phyloP scores from a whole-genome alignment of 2,329 filamentous ascomycete genomes.

The Rhynchosporium agropyri region DNA sequence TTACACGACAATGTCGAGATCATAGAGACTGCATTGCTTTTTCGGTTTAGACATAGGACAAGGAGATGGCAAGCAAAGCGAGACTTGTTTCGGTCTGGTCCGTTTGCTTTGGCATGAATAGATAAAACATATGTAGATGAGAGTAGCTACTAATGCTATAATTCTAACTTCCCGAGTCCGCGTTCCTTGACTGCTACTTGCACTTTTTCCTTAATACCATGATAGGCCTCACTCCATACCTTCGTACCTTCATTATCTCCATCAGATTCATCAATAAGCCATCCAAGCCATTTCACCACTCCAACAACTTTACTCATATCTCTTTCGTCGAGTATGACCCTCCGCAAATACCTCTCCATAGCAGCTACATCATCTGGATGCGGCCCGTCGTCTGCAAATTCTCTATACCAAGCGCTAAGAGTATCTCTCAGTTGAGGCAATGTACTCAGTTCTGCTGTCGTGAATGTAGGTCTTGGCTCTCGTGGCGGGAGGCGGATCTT shows the following conservation, averaged over 20 bases:
- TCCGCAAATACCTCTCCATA: slow-evolving; percentile 70
- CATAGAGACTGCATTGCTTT: neutral
- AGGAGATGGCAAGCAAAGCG: neutral
- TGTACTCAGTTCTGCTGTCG: slow-evolving; percentile 55
- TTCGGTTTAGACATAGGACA: neutral
- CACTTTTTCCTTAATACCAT: slow-evolving; percentile 52
- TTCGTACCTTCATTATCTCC: slow-evolving; percentile 45
- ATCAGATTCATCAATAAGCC: slow-evolving; percentile 54
- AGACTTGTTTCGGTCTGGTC: neutral
- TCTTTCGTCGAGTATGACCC: slow-evolving; percentile 74
- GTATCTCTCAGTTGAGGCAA: slow-evolving; percentile 71
- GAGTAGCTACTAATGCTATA: slow-evolving; percentile 41
- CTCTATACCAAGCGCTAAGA: slow-evolving; percentile 73
- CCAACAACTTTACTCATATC: slow-evolving; percentile 75
- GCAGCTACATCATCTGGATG: slow-evolving; percentile 77
- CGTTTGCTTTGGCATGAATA: neutral
- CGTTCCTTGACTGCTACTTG: slow-evolving; percentile 58
- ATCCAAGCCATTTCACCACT: slow-evolving; percentile 68
- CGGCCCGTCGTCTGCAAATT: slow-evolving; percentile 74
- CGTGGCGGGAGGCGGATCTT: slow-evolving; percentile 52
- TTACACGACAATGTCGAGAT: neutral
- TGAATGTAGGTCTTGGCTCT: slow-evolving; percentile 61
- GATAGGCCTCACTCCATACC: slow-evolving; percentile 52
- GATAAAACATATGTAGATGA: neutral
- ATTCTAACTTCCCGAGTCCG: slow-evolving; percentile 58